These are phyloP conservation scores for Paspalum notatum DNA, from an alignment of 176 grass and related monocot genomes.

Conservation along the genomic window DNA sequence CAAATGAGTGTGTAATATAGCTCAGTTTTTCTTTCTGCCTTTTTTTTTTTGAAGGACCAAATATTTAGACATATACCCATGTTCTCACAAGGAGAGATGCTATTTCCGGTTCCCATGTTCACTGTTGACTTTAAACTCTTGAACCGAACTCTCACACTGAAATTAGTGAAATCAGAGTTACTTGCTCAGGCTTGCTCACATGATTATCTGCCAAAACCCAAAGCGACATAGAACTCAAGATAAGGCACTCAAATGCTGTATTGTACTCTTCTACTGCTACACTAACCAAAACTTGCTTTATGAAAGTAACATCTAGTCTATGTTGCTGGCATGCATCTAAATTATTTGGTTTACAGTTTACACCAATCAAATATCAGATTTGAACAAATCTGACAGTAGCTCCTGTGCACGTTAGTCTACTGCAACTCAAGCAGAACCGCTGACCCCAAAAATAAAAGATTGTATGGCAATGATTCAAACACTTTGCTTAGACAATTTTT, in stretches of 20 bases:
- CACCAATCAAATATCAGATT: neutral
- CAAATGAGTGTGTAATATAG: neutral
- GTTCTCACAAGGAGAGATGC: too few relatives aligned
- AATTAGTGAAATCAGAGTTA: neutral
- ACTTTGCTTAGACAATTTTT: neutral
- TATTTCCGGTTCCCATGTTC: neutral
- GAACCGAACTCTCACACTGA: neutral
- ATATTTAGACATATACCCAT: too few relatives aligned
- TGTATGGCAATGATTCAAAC: neutral
- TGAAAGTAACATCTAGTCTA: neutral
- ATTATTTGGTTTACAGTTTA: neutral
- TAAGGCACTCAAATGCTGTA: neutral
- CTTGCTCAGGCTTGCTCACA: neutral
- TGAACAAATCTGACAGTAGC: neutral
- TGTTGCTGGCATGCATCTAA: neutral
- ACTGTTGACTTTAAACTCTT: neutral
- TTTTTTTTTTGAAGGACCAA: too few relatives aligned
- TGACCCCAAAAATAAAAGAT: neutral
- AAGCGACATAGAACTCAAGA: neutral
- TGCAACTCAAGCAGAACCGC: neutral
- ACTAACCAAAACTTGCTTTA: neutral
- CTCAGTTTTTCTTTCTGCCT: neutral
- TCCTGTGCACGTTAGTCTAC: neutral
- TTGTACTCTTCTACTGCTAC: neutral
- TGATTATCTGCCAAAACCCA: neutral